Base-by-base conservation (phyloP, 1,139 yeast species). In the Saccharomyces hybrid region DNA sequence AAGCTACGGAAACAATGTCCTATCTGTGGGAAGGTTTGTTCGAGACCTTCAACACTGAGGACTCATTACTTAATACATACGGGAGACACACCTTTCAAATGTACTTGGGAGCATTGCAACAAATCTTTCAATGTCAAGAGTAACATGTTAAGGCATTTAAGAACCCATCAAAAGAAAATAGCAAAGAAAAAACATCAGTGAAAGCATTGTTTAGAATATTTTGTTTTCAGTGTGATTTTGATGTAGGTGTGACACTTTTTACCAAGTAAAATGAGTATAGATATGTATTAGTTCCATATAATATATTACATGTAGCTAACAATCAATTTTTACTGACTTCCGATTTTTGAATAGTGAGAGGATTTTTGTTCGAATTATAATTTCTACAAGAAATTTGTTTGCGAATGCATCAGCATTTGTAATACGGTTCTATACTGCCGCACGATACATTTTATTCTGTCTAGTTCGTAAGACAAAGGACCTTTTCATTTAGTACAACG, bases 11-110 rank as follows among this genome's bases (percentile, higher is more conserved):
- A 64, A 54, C 67, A 66, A 52, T 89, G 97, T 67, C 75, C 78
- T 26, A 77, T 83, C 19, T 89, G 97, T 70, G 79, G 82, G 54
- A 88, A 88, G 70, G 82, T 84, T 52, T 89, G 90, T 73, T 85
- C 88, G 52, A 77, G 97, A 56, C 96, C 97, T 3, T 83, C 89
- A 7, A 86, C 95, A 2, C 75, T 89, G 56, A 86, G 83, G 67
- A 88, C 95, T 2, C 97, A 89, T 71, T 78, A 81, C 69, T 83
- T 87, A 66, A 84, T 90, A 8, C 97, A 89, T 69, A 88, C 97
- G 0, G 97, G 97, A 3, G 96, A 87, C 66, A 88, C 87, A 66
- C 89, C 95, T 19, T 88, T 81, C 71, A 75, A 74, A 59, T 89
- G 97, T 69, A 78, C 80, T n/a, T 83, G 86, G 81, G 75, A 73